phyloP scores from a whole-genome alignment of 352 stramenopile species.

The Globisporangium alternatum region DNA sequence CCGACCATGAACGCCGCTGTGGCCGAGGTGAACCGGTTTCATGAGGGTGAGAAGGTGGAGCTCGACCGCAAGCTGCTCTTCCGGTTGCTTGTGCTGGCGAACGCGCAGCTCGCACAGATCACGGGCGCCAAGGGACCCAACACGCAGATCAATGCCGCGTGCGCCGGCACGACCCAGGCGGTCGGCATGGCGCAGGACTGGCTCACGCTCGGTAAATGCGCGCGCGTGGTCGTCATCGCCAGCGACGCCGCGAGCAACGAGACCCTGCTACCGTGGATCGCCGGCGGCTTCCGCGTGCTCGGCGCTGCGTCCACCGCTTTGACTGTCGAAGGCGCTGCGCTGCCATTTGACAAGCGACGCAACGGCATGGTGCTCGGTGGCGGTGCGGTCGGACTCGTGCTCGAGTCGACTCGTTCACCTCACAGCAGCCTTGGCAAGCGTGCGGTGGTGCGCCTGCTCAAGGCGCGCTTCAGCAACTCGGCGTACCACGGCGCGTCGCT shows the following conservation, averaged over 20 bases:
- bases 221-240: conserved; percentile 94
- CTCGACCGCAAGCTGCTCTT: conserved; percentile 98
- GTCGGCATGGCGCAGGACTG: conserved; percentile 94
- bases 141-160: conserved; percentile 96
- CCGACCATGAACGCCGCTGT: conserved; percentile 94
- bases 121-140: conserved; percentile 93
- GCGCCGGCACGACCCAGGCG: conserved; percentile 91
- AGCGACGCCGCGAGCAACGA: conserved; percentile 91
- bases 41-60: conserved; percentile 34
- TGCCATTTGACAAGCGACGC: conserved; percentile 91
- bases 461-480: conserved; percentile 95
- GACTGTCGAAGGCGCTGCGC: conserved; percentile 72
- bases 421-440: conserved; percentile 23
- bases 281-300: conserved; percentile 93
- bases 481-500: conserved; percentile 95
- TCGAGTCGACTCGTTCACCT: conserved; percentile 54
- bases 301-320: conserved; percentile 89
- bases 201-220: conserved; percentile 88
- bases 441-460: conserved; percentile 76
- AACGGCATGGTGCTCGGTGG: conserved; percentile 95
- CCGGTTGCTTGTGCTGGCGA: conserved; percentile 93
- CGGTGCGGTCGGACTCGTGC: conserved; percentile 81
- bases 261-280: conserved; percentile 92
- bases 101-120: conserved; percentile 96
- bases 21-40: conserved; percentile 85